These are phyloP conservation scores for Cornus kousa DNA, from an alignment of 148 eudicot species.

Conservation along the genomic window DNA sequence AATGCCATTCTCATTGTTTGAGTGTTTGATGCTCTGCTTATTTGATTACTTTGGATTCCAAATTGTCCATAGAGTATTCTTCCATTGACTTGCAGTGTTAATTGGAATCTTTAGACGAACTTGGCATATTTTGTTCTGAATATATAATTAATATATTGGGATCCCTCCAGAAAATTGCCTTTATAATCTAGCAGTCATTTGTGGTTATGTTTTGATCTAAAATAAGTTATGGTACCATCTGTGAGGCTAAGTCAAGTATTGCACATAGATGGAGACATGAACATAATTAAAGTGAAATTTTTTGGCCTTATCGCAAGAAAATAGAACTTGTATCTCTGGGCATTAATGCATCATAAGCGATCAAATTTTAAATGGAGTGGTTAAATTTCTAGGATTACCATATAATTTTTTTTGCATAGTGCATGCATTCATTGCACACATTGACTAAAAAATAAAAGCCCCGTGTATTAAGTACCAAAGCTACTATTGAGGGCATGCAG, in stretches of 20 bases:
- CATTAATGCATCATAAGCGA: too few relatives aligned
- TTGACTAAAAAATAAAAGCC: too few relatives aligned
- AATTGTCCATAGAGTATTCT: neutral
- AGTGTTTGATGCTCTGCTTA: neutral
- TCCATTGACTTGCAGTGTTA: neutral
- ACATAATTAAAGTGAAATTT: too few relatives aligned
- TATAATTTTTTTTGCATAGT: too few relatives aligned
- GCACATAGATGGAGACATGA: too few relatives aligned
- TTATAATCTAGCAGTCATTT: neutral
- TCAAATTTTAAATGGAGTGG: too few relatives aligned
- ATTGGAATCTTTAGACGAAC: neutral
- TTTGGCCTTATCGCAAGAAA: too few relatives aligned
- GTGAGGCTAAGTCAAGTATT: neutral
- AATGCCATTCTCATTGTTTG: neutral
- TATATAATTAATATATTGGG: neutral
- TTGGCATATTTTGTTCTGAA: too few relatives aligned
- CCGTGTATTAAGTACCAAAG: neutral
- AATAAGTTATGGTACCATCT: neutral
- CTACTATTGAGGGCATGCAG: neutral
- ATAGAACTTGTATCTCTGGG: too few relatives aligned
- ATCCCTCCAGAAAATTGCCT: neutral
- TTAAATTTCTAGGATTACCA: too few relatives aligned
- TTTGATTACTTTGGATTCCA: neutral
- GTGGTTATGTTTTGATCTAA: neutral
- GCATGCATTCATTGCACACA: too few relatives aligned